Evolutionary conservation across 2,329 filamentous ascomycete genomes (phyloP), one percentile per base, ranked within the genome.

Genomic region (Fusarium scirpi): DNA sequence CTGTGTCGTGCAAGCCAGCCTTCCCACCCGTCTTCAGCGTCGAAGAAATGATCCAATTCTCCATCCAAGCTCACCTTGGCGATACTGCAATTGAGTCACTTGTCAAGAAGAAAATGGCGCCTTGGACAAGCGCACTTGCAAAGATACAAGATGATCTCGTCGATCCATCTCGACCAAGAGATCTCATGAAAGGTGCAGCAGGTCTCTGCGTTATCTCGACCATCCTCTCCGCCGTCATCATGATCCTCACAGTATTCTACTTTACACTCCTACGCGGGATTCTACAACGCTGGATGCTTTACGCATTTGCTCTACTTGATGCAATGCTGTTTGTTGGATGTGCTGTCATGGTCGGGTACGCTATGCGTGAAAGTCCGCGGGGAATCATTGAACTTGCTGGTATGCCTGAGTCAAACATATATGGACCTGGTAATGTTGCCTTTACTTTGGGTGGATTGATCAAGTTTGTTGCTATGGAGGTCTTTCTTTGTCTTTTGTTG

Each of bases 211-310:
- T 57, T 2, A 11, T 57, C 13, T 40, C 54, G 8, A 24, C 54
- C 1, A 16, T 57, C 4, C 30, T 57, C 4, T 40, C 54, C 1
- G 25, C 45, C 10, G 43, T 20, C 9, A 15, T 57, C 8, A 8
- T 57, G 6, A 25, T 49, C 18, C 29, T 57, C 11, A 40, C 24
- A 5, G 16, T 11, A 1, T 13, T 57, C 1, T 51, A 51, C 11
- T 27, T 49, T 2, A 51, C 54, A 2, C 16, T 51, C 8, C 3
- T 57, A 1, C 44, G 30, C 1, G 30, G 34, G 0, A 8, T 22
- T 18, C 11, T 57, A 8, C n/a, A 20, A 4, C 30, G 54, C 10
- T 57, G 54, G 54, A 49, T 57, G 30, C 30, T 57, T 3, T 57
- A 57, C 10, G 25, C 25, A 1, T 16, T 40, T 11, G 54, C 30